These are phyloP conservation scores for Pestalotiopsis sp. DNA, from an alignment of 2,329 filamentous ascomycete species.

Conservation along the genomic window DNA sequence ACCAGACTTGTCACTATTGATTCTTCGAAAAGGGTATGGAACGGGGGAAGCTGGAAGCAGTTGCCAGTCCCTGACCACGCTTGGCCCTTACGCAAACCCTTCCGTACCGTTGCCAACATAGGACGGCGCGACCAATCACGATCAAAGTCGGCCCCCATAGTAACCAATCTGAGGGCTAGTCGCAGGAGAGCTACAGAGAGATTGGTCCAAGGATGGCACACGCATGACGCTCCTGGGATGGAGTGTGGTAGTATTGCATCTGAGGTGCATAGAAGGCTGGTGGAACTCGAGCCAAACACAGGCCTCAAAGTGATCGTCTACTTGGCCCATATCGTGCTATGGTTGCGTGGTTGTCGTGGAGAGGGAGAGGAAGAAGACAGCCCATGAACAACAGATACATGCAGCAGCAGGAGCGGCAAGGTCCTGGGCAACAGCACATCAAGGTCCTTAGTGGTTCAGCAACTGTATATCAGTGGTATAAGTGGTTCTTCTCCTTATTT, in stretches of 20 bases:
- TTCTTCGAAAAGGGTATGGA: background rate
- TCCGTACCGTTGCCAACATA: background rate
- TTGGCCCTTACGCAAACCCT: background rate
- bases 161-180: conserved; percentile 12
- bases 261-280: conserved; percentile 11
- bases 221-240: conserved; percentile 5
- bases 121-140: background rate
- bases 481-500: background rate
- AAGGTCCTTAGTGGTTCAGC: background rate
- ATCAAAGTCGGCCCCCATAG: background rate
- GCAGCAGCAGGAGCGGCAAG: background rate
- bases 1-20: background rate
- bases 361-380: background rate
- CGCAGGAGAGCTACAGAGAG: conserved; percentile 14
- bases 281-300: conserved; percentile 6
- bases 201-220: conserved; percentile 13
- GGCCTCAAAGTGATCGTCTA: background rate
- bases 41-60: background rate
- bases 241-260: conserved; percentile 9
- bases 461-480: background rate
- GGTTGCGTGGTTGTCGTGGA: background rate
- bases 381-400: background rate
- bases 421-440: background rate
- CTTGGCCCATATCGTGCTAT: background rate
- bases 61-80: background rate